Evolutionary conservation across 352 stramenopile species (phyloP).

Genomic region (Globisporangium recalcitrans): DNA sequence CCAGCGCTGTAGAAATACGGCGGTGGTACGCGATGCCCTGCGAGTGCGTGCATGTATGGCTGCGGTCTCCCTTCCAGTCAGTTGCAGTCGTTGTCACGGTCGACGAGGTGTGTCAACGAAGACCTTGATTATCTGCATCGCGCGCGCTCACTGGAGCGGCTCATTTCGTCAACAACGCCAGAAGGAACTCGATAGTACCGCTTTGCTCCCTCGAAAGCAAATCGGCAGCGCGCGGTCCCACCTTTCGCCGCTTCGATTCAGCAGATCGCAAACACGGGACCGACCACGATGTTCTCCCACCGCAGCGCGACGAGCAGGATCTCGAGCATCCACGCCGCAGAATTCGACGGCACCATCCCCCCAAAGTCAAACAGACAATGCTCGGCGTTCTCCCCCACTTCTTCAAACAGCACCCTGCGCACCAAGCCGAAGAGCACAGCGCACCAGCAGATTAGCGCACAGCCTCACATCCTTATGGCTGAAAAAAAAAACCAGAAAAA

Average conservation of each 20-base stretch:
- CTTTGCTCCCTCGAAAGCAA: neutral
- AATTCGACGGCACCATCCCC: slow-evolving; percentile 36
- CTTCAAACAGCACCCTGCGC: slow-evolving; percentile 42
- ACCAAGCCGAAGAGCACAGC: neutral
- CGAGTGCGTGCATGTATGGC: neutral
- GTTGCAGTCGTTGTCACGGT: neutral
- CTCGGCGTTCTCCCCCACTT: slow-evolving; percentile 24
- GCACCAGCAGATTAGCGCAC: neutral
- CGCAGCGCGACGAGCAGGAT: slow-evolving; percentile 48
- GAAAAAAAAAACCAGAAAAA: too few relatives aligned
- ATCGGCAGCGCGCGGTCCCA: neutral
- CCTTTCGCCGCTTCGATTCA: neutral
- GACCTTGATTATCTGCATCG: neutral
- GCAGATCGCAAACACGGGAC: slow-evolving; percentile 27
- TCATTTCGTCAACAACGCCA: neutral
- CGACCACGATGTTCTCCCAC: slow-evolving; percentile 50
- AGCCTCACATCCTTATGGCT: neutral
- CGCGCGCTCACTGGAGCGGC: neutral
- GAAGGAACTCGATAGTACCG: neutral
- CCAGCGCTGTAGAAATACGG: too few relatives aligned
- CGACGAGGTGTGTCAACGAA: neutral
- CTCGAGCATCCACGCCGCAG: slow-evolving; percentile 56
- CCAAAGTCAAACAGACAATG: slow-evolving; percentile 44
- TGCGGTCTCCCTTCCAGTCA: neutral
- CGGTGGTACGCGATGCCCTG: neutral